Evolutionary conservation across 2,329 filamentous ascomycete species (phyloP), one percentile per base, ranked within the genome.

Genomic region (Pestalotiopsis sp.): DNA sequence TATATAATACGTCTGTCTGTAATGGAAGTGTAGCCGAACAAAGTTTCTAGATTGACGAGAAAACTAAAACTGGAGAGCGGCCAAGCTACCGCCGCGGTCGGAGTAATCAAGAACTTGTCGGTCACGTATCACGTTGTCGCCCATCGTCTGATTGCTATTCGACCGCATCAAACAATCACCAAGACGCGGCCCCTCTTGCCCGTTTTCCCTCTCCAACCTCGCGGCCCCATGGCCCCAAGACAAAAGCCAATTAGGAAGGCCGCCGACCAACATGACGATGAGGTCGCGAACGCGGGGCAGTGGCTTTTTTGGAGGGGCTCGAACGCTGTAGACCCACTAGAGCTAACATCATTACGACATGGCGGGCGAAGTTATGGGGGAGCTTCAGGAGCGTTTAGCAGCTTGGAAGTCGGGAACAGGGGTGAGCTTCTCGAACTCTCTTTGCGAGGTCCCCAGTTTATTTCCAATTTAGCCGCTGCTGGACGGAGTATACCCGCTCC

Each of bases 271-370:
- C 52, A 61, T 67, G 52, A 61, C 65, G 52, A 67, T 67, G 31
- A 49, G 61, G 38, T 25, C 23, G 36, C 65, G 65, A 36, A 61
- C 57, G 65, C 65, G 65, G 65, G 65, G 65, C 52, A 67, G 38
- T 36, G 31, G 31, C 31, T 12, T 41, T 61, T n/a, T 52, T 52
- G 45, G 14, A 59, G 41, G 36, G 27, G 27, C 14, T 36, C 20
- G 12, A 13, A 25, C 17, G 59, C 59, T 62, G 38, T 41, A 27
- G 31, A 36, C 65, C 65, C 65, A 67, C 65, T 36, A 66, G 64
- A 66, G 64, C 61, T 64, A 64, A 39, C 61, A 64, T 45, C 39
- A 66, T 66, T 66, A 66, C 63, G 63, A 56, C 63, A 66, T 65
- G 23, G 23, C 9, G 31, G n/a, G n/a, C n/a, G 58, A 12, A 58